These are phyloP conservation scores for Grammothele lineata DNA, from an alignment of 768 basidiomycete genomes.

Conservation along the genomic window DNA sequence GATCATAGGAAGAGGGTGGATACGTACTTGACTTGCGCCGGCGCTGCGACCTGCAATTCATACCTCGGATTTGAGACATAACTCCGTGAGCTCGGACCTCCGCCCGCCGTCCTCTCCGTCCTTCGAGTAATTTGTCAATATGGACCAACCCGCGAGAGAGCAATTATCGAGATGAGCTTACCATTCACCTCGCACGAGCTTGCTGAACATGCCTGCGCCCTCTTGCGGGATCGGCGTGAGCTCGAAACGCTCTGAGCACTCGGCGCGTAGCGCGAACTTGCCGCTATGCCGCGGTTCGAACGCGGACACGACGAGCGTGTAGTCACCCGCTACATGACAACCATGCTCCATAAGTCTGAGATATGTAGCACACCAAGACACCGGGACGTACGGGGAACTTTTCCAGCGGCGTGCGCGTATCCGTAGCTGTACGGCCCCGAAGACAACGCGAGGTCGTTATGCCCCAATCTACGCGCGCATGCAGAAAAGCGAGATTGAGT, in stretches of 20 bases:
- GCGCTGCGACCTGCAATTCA: constrained; percentile 49
- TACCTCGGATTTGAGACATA: constrained; percentile 70
- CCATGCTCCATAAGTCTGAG: too few relatives aligned
- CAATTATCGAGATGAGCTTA: too few relatives aligned
- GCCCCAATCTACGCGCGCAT: constrained; percentile 39
- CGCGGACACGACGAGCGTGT: constrained; percentile 80
- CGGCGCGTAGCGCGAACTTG: constrained; percentile 57
- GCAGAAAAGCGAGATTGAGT: background rate
- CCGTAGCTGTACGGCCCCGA: constrained; percentile 85
- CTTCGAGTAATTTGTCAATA: constrained; percentile 31
- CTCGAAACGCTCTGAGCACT: constrained; percentile 58
- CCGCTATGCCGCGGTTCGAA: constrained; percentile 73
- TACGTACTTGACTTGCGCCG: constrained; percentile 56
- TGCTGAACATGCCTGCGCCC: constrained; percentile 87
- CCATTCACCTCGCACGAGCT: constrained; percentile 71
- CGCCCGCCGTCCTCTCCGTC: constrained; percentile 55
- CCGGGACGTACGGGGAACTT: constrained; percentile 46
- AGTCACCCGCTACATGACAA: constrained; percentile 59
- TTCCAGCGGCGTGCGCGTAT: constrained; percentile 48
- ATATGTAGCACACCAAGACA: constrained; percentile 1
- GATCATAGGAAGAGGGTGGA: background rate
- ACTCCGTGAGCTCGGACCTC: constrained; percentile 60
- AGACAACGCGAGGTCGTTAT: constrained; percentile 66
- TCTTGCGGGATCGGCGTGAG: constrained; percentile 71
- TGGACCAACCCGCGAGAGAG: too few relatives aligned